Evolutionary conservation across 345 rosid genomes (phyloP).

Genomic region (Melaleuca quinquenervia): DNA sequence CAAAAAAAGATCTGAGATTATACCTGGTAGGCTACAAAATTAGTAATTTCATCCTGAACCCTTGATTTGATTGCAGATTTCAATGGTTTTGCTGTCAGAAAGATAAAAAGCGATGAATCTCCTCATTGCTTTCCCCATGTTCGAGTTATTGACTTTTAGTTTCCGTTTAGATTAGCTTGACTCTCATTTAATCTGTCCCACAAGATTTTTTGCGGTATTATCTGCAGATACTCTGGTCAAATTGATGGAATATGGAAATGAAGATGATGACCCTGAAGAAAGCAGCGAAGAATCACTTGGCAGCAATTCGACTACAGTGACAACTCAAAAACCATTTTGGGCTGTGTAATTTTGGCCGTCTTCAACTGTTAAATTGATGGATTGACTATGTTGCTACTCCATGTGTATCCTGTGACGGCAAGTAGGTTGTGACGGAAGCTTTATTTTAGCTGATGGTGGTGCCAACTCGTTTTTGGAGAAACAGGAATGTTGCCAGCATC

Average conservation of each 20-base stretch:
- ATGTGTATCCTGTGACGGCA: neutral
- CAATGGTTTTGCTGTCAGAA: neutral
- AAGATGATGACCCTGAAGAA: conserved; percentile 53
- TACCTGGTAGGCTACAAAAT: conserved; percentile 37
- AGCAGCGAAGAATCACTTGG: conserved; percentile 8
- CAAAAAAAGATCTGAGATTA: conserved; percentile 21
- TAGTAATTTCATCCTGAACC: neutral
- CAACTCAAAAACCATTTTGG: conserved; percentile 51
- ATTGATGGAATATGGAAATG: conserved; percentile 77
- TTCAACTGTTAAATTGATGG: neutral
- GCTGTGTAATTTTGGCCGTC: conserved; percentile 20
- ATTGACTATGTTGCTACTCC: neutral
- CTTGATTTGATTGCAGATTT: neutral
- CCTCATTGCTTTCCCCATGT: neutral
- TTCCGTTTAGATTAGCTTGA: neutral
- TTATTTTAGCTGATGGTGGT: neutral
- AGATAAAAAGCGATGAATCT: neutral
- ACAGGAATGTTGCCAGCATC: neutral
- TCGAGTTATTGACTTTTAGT: neutral
- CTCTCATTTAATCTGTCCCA: neutral
- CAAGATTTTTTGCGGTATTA: neutral
- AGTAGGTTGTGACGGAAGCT: neutral
- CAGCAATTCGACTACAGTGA: conserved; percentile 3
- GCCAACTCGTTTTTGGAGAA: neutral
- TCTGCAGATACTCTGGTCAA: conserved; percentile 70